A percentile compares a stretch with the other conserved stretches of the same genome.
Evolutionary conservation across 225 moss, liverwort and hornwort species (phyloP).

Genomic region (Rhytidiadelphus loreus): DNA sequence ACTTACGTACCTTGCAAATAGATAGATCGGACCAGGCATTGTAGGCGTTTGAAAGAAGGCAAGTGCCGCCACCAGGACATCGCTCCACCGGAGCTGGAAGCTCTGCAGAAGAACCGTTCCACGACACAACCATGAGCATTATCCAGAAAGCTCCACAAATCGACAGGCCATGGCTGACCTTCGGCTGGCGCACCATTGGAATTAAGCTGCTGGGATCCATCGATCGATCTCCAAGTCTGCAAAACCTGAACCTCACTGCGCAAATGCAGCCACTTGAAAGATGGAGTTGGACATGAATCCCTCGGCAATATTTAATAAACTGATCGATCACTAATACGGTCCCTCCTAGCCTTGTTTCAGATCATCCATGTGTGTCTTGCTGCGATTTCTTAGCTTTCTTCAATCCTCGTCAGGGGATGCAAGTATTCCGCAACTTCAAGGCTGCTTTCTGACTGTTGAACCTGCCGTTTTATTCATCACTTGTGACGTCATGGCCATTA

Average conservation of each 20-base stretch:
- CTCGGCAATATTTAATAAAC: not conserved
- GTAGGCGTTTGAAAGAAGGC: not conserved
- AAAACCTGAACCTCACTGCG: not conserved
- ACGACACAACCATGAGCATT: not conserved
- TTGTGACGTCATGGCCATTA: too few relatives aligned
- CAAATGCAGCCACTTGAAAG: not conserved
- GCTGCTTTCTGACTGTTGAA: not conserved
- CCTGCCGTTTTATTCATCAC: not conserved
- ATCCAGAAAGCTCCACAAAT: not conserved
- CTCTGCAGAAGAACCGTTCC: not conserved
- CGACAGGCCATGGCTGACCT: not conserved
- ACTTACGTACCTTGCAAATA: not conserved
- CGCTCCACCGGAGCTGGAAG: not conserved
- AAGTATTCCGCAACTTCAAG: not conserved
- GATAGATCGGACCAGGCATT: not conserved
- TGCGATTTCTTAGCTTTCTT: not conserved
- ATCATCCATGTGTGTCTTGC: not conserved
- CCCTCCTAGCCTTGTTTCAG: not conserved
- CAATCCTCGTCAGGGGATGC: not conserved
- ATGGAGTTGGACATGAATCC: not conserved
- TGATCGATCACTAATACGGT: not conserved
- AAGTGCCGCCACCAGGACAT: not conserved
- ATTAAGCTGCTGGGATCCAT: not conserved
- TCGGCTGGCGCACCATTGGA: not conserved
- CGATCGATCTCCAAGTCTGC: not conserved